Evolutionary conservation across 768 basidiomycete genomes (phyloP).

Genomic region (Austroboletus eburneus): DNA sequence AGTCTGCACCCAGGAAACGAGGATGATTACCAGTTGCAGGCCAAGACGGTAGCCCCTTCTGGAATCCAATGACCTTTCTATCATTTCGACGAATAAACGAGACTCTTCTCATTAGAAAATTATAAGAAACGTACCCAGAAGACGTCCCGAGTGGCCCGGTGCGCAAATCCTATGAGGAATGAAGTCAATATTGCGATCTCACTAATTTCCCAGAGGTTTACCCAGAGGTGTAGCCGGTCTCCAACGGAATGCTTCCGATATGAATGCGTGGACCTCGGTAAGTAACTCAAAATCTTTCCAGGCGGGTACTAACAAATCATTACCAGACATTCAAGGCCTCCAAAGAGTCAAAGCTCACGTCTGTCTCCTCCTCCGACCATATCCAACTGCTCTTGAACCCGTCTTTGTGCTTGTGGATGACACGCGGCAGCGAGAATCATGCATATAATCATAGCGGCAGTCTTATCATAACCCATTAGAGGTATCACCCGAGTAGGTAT

Average conservation of each 20-base stretch:
- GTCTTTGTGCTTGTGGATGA: slow-evolving; percentile 46
- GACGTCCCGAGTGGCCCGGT: slow-evolving; percentile 59
- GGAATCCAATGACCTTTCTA: slow-evolving; percentile 22
- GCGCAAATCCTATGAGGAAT: slow-evolving; percentile 42
- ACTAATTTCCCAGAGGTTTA: background rate
- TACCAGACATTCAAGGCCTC: background rate
- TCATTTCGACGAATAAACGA: slow-evolving; percentile 5
- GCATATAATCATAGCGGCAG: slow-evolving; percentile 46
- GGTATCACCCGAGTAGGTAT: too few relatives aligned
- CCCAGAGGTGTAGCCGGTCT: slow-evolving; percentile 28
- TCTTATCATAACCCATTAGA: too few relatives aligned
- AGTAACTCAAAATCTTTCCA: slow-evolving; percentile 32
- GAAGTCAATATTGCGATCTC: background rate
- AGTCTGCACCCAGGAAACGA: background rate
- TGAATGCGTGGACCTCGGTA: slow-evolving; percentile 34
- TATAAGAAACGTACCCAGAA: slow-evolving; percentile 41
- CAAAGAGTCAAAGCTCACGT: slow-evolving; percentile 4
- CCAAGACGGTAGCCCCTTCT: slow-evolving; percentile 18
- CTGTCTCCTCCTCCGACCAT: slow-evolving; percentile 39
- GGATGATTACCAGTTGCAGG: slow-evolving; percentile 14
- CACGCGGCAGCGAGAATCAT: slow-evolving; percentile 51
- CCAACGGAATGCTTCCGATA: slow-evolving; percentile 36
- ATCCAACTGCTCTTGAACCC: slow-evolving; percentile 53
- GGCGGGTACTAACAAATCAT: slow-evolving; percentile 27
- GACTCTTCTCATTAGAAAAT: too few relatives aligned